Evolutionary conservation across 352 stramenopile species (phyloP).

Genomic region (Blastocystis sp.): DNA sequence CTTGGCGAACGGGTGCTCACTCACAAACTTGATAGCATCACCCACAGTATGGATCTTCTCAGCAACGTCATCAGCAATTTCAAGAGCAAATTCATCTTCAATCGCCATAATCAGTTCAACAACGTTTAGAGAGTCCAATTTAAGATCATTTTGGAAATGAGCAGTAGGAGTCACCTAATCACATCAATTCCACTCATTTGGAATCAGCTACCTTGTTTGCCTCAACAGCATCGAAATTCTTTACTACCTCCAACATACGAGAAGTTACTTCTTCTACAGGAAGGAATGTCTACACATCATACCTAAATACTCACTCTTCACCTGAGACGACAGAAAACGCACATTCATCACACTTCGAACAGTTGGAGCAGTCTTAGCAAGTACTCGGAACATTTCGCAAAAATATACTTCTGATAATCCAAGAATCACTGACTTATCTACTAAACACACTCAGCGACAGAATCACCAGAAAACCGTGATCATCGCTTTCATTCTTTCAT

Average conservation of each 20-base stretch:
- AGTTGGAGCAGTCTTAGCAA: constrained; percentile 39
- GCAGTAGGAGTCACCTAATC: constrained; percentile 73
- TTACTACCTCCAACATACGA: constrained; percentile 90
- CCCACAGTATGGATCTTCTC: constrained; percentile 92
- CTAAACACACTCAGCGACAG: too few species aligned
- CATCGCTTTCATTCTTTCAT: too few species aligned
- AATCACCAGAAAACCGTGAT: too few species aligned
- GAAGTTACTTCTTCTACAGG: constrained; percentile 84
- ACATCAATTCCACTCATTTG: constrained; percentile 23
- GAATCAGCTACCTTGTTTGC: constrained; percentile 74
- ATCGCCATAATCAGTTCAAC: constrained; percentile 95
- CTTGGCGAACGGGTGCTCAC: constrained; percentile 95
- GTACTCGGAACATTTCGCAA: constrained; percentile 21
- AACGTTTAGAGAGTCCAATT: constrained; percentile 93
- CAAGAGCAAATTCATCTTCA: constrained; percentile 99
- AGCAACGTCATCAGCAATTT: constrained; percentile 98
- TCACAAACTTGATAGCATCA: constrained; percentile 96
- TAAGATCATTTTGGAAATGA: constrained; percentile 93
- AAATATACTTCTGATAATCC: neutral
- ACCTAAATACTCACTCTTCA: neutral
- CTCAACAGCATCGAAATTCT: constrained; percentile 99
- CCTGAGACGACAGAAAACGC: neutral
- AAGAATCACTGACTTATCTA: too few species aligned
- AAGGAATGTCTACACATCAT: constrained; percentile 72
- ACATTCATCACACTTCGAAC: neutral